These are phyloP conservation scores for Phlegmacium glaucopus DNA, from an alignment of 768 basidiomycete species.

Conservation along the genomic window DNA sequence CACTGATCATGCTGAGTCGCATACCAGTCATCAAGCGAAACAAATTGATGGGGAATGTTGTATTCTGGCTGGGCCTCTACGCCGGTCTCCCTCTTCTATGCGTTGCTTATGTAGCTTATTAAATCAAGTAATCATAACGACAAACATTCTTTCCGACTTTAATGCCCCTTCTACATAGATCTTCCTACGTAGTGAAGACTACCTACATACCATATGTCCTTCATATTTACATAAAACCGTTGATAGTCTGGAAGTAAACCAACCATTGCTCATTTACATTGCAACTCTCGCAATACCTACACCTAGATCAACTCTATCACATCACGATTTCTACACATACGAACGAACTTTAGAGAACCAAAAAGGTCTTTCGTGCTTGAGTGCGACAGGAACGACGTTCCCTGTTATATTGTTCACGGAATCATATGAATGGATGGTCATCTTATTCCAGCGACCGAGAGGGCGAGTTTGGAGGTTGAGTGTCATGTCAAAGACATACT, in stretches of 20 bases:
- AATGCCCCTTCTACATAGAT: background rate
- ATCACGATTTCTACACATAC: constrained; percentile 28
- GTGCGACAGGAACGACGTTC: constrained; percentile 60
- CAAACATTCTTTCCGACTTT: background rate
- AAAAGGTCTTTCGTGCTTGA: constrained; percentile 87
- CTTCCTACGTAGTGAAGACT: background rate
- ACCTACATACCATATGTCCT: too few species aligned
- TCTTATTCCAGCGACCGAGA: constrained; percentile 80
- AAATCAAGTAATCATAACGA: background rate
- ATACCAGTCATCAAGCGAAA: constrained; percentile 77
- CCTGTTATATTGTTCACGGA: constrained; percentile 76
- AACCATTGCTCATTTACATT: too few species aligned
- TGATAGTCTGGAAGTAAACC: too few species aligned
- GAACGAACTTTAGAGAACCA: constrained; percentile 92
- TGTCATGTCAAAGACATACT: constrained; percentile 74
- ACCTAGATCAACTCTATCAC: too few species aligned
- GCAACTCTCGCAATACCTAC: too few species aligned
- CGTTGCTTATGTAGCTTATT: constrained; percentile 57
- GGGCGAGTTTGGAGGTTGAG: constrained; percentile 72
- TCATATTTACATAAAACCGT: too few species aligned
- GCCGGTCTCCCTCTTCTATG: constrained; percentile 93
- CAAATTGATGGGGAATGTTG: constrained; percentile 75
- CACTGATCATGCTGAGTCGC: constrained; percentile 80
- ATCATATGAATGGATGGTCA: constrained; percentile 71
- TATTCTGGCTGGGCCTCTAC: constrained; percentile 94